These are phyloP conservation scores for Globisporangium polare DNA, from an alignment of 352 stramenopile genomes.

Conservation along the genomic window DNA sequence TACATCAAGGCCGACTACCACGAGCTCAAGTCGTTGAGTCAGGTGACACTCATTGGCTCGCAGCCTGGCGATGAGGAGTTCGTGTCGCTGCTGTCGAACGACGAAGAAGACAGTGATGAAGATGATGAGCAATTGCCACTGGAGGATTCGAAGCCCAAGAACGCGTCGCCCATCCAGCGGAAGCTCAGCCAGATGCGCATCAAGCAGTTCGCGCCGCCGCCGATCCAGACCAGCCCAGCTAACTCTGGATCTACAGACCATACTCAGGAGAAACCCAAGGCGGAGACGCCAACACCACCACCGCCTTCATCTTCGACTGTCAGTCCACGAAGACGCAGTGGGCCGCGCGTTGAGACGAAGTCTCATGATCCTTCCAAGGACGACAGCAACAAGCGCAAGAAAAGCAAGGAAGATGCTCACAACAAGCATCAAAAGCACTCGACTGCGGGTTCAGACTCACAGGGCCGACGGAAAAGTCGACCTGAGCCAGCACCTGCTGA, in stretches of 20 bases:
- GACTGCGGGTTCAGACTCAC: background rate
- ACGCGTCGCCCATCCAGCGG: conserved; percentile 16
- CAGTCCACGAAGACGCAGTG: conserved; percentile 1
- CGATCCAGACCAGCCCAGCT: conserved; percentile 4
- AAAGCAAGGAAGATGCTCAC: conserved; percentile 6
- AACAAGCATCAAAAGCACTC: background rate
- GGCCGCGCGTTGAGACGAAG: conserved; percentile 4
- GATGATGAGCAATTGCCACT: background rate
- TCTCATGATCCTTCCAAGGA: background rate
- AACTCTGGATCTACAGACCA: background rate
- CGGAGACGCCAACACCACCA: background rate
- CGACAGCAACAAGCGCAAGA: conserved; percentile 2
- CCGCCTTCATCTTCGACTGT: background rate
- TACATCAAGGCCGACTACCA: conserved; percentile 73
- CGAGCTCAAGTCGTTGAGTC: conserved; percentile 48
- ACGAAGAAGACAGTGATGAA: conserved; percentile 19
- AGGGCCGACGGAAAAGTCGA: background rate
- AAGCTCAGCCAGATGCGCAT: conserved; percentile 25
- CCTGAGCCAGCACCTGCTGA: background rate
- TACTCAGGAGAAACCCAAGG: background rate
- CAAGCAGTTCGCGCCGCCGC: background rate
- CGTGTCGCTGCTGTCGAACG: conserved; percentile 41
- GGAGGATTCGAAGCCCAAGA: conserved; percentile 2
- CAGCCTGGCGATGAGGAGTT: conserved; percentile 59
- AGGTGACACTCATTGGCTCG: conserved; percentile 41